phyloP scores from a whole-genome alignment of 140 eudicot species.

The Oenanthe javanica region DNA sequence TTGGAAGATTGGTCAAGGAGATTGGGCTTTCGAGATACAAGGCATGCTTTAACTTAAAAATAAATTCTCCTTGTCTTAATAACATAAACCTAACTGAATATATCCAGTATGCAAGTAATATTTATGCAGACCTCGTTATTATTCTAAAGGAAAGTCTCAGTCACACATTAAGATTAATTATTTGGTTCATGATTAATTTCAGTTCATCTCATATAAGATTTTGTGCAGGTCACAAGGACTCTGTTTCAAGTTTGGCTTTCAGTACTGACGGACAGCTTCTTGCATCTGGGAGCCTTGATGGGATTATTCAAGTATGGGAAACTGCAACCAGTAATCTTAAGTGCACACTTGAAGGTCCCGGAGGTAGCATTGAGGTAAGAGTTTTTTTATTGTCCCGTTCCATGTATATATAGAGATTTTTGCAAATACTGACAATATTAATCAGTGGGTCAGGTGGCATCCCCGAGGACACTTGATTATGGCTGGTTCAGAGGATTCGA shows the following conservation, averaged over 20 bases:
- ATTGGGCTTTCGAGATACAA: conserved; percentile 81
- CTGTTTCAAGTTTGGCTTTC: conserved; percentile 71
- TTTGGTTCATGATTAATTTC: not conserved
- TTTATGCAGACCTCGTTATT: not conserved
- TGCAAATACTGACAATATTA: conserved; percentile 14
- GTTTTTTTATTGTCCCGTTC: not conserved
- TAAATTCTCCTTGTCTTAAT: not conserved
- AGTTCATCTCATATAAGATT: not conserved
- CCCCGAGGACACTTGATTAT: conserved; percentile 84
- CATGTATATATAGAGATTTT: not conserved
- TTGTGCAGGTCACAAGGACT: conserved; percentile 68
- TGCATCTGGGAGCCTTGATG: conserved; percentile 91
- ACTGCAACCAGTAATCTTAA: conserved; percentile 37
- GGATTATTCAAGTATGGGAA: conserved; percentile 75
- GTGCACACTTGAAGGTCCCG: conserved; percentile 85
- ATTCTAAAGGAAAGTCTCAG: not conserved
- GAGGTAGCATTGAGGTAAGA: conserved; percentile 74
- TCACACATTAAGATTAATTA: not conserved
- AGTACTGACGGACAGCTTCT: conserved; percentile 84
- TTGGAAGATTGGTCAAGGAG: conserved; percentile 85
- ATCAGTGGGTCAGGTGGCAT: conserved; percentile 98
- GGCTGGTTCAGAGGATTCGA: conserved; percentile 93
- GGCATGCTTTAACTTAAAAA: conserved; percentile 29
- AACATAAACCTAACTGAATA: not conserved
- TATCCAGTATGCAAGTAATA: not conserved